These are phyloP conservation scores for Tylopilus vinaceipallidus DNA, from an alignment of 768 basidiomycete genomes.

Conservation along the genomic window DNA sequence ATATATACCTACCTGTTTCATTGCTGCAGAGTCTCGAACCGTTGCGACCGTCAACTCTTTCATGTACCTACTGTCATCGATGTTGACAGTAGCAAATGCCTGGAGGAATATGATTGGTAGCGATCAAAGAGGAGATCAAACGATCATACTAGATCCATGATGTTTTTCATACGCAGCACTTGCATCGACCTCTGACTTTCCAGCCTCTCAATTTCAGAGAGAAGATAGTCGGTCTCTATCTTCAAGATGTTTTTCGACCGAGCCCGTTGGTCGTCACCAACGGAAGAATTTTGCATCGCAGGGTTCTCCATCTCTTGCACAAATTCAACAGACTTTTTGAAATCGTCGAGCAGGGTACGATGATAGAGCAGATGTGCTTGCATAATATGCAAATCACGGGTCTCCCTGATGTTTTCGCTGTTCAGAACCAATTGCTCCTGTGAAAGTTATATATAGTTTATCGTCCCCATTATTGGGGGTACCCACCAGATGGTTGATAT, in stretches of 20 bases:
- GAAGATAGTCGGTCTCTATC: slow-evolving; percentile 46
- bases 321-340: slow-evolving; percentile 50
- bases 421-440: slow-evolving; percentile 47
- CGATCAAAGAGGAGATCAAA: not conserved
- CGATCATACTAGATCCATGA: slow-evolving; percentile 32
- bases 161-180: slow-evolving; percentile 30
- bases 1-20: slow-evolving; percentile 29
- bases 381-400: slow-evolving; percentile 53
- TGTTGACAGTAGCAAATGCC: slow-evolving; percentile 62
- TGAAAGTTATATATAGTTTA: not conserved
- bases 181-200: slow-evolving; percentile 35
- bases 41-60: slow-evolving; percentile 46
- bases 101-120: slow-evolving; percentile 16
- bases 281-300: slow-evolving; percentile 33
- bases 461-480: not conserved
- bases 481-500: slow-evolving; percentile 50
- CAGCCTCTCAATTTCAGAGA: slow-evolving; percentile 49
- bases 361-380: slow-evolving; percentile 60
- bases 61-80: slow-evolving; percentile 53
- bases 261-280: slow-evolving; percentile 10
- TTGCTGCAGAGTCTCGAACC: slow-evolving; percentile 41
- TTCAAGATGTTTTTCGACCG: slow-evolving; percentile 37
- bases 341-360: slow-evolving; percentile 50
- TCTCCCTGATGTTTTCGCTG: slow-evolving; percentile 42
- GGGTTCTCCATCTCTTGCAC: slow-evolving; percentile 49